Evolutionary conservation across 345 rosid species (phyloP).

Genomic region (Crucihimalaya himalaica): DNA sequence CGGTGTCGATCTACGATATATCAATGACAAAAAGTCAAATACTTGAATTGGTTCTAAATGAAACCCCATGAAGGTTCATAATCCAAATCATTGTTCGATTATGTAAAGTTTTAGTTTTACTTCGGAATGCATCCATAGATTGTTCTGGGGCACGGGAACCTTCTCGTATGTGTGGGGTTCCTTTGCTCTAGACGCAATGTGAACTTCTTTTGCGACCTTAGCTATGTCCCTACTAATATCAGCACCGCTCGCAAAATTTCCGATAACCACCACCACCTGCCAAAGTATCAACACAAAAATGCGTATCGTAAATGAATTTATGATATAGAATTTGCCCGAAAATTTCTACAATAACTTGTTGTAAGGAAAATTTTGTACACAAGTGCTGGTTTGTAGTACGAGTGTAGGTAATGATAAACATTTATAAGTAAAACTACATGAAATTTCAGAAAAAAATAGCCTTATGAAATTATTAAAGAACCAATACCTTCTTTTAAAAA

Average conservation of each 20-base stretch:
- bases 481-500: too few relatives aligned
- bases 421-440: background rate
- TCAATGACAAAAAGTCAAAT: background rate
- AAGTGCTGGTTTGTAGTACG: background rate
- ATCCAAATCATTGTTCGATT: background rate
- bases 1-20: background rate
- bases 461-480: too few relatives aligned
- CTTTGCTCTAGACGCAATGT: constrained; percentile 4
- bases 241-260: constrained; percentile 53
- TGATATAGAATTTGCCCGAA: background rate
- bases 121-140: background rate
- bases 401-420: background rate
- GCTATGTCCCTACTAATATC: constrained; percentile 70
- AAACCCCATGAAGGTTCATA: background rate
- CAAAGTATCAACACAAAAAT: background rate
- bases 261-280: constrained; percentile 64
- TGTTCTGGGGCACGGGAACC: background rate
- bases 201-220: constrained; percentile 71
- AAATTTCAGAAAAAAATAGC: background rate
- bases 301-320: background rate
- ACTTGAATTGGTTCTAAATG: background rate
- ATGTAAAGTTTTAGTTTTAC: background rate
- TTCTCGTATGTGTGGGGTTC: background rate
- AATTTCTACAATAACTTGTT: background rate
- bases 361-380: background rate